Evolutionary conservation across 1,284 basidiomycete genomes (phyloP), one percentile per base, ranked within the genome.

Genomic region (Microbotryum scabiosae): DNA sequence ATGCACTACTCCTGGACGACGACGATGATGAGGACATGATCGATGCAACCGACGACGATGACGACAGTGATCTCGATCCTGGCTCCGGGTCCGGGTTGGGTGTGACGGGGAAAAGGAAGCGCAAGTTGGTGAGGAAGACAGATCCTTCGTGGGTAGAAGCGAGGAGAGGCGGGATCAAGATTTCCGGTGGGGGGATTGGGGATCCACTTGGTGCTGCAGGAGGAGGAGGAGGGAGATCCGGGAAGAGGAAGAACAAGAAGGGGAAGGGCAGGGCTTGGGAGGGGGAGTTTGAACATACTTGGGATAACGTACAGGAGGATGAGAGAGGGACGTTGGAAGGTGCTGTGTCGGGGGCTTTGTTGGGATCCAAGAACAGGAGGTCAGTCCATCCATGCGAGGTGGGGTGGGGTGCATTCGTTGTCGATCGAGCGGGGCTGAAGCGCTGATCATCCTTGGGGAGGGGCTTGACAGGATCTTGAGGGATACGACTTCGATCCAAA

Each of bases 291-390:
- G 86, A 90, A 54, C 85, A 92, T 50, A 89, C 88, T 53, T 98
- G 94, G 94, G 96, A 98, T 70, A 88, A 86, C 3, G 90, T 98
- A 0, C 87, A 91, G 72, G 96, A 98, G 75, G 94, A 98, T 74
- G 94, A 93, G 71, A 82, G 82, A 0, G 94, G 94, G 1, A 94
- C 90, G 69, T 75, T 98, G 64, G 88, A 93, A 65, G 83, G 85
- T 2, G 87, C 92, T 1, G 92, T 98, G 4, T 85, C 92, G 67
- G 88, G 88, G 64, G 80, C 90, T 70, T 82, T 97, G 75, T 90
- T 92, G 18, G 80, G 90, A 63, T 84, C 87, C 12, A 81, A 93
- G 67, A 82, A 94, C 59, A 82, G 87, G 73, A 82, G 92, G 91
- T 87, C 66, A 61, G 81, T 71, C 32, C 43, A 16, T 51, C 66